Evolutionary conservation across 2,329 filamentous ascomycete species (phyloP), one percentile per base, ranked within the genome.

Genomic region (Calonectria pteridis): DNA sequence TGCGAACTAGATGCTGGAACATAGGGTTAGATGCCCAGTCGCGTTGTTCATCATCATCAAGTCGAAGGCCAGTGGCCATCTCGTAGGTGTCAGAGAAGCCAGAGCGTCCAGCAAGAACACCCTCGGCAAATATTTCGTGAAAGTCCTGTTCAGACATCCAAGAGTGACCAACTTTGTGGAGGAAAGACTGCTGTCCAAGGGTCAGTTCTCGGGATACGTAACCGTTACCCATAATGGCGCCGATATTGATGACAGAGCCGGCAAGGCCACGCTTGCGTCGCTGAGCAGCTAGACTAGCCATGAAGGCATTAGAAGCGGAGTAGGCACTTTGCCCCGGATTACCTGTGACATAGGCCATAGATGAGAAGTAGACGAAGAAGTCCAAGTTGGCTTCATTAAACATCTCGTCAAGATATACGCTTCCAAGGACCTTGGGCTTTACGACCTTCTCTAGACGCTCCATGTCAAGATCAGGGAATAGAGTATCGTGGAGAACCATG

Each of bases 331-430:
- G 86, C 1, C 85, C 85, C 2, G 69, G 63, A 58, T 84, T 84
- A 0, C 86, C 86, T 0, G 81, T 77, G 0, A 86, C 78, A 6
- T 67, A 77, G 6, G 82, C 73, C 1, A 84, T 72, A 0, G 86
- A 88, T 0, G 84, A 85, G 50, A 87, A 84, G 29, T 85, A 75
- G 14, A 88, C 78, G 76, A 88, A 86, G 67, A 86, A 87, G 55
- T 86, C 85, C 0, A 86, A 80, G 9, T 78, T 62, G 0, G 69
- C 59, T 1, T 81, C 73, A 11, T 70, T 40, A 64, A 85, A 84
- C 0, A 84, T 64, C 2, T 82, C 76, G 11, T 86, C 80, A 0
- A 86, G 78, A 37, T 81, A 68, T 3, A 75, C 67, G 4, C 76
- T 81, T 0, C 86, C 86, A 0, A 83, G 69, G 2, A 87, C 82